Evolutionary conservation across 208 protist genomes (phyloP).

Genomic region (Trypanosoma platydactyli): DNA sequence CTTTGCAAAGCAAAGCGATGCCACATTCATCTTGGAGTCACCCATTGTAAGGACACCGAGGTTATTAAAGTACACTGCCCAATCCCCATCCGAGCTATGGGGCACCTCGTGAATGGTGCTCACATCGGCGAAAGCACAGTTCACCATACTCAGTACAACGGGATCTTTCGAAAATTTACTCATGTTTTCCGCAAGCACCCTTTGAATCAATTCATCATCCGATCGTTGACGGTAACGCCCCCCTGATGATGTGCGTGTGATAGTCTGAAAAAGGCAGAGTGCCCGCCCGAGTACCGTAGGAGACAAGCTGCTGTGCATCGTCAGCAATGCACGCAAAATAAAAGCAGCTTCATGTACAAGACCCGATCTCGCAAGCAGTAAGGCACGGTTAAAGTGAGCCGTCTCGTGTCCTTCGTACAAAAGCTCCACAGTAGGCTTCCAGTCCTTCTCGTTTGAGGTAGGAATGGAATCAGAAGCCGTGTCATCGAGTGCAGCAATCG

Average conservation of each 20-base stretch:
- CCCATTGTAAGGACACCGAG: slow-evolving; percentile 76
- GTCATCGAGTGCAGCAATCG: slow-evolving; percentile 34
- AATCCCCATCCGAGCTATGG: slow-evolving; percentile 44
- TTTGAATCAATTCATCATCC: slow-evolving; percentile 82
- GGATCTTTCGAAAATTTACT: slow-evolving; percentile 39
- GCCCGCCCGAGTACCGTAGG: slow-evolving; percentile 48
- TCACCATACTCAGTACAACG: slow-evolving; percentile 52
- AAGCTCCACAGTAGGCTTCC: slow-evolving; percentile 32
- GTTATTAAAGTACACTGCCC: slow-evolving; percentile 86
- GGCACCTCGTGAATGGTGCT: slow-evolving; percentile 75
- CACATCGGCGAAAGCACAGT: slow-evolving; percentile 68
- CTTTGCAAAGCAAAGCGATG: slow-evolving; percentile 83
- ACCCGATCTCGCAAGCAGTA: slow-evolving; percentile 65
- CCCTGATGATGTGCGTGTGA: slow-evolving; percentile 54
- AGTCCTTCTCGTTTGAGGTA: slow-evolving; percentile 28
- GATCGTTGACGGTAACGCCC: slow-evolving; percentile 46
- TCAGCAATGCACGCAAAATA: slow-evolving; percentile 74
- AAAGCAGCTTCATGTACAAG: slow-evolving; percentile 54
- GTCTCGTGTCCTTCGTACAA: slow-evolving; percentile 86
- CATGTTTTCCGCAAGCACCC: slow-evolving; percentile 52
- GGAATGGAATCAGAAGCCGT: slow-evolving; percentile 28
- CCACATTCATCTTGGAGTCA: slow-evolving; percentile 77
- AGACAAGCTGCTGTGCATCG: slow-evolving; percentile 52
- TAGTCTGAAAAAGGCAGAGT: slow-evolving; percentile 81
- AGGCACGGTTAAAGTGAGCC: slow-evolving; percentile 74